phyloP scores from a whole-genome alignment of 2,329 filamentous ascomycete genomes.

The Penicillium brasilianum region DNA sequence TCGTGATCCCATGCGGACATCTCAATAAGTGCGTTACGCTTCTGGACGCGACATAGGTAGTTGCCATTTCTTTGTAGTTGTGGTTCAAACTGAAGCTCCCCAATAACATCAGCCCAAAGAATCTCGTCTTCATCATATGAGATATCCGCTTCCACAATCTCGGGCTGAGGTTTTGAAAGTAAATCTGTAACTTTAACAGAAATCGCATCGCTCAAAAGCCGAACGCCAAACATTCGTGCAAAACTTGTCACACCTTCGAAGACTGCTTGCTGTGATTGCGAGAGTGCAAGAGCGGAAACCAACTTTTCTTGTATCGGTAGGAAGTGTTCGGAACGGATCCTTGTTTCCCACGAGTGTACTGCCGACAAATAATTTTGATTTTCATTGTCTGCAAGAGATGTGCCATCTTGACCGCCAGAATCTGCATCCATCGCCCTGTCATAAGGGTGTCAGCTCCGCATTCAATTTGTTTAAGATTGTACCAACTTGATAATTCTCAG shows the following conservation, averaged over 20 bases:
- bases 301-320: neutral
- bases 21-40: neutral
- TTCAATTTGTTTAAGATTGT: too few species aligned
- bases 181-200: neutral
- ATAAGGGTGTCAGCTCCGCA: too few species aligned
- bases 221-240: neutral
- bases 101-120: neutral
- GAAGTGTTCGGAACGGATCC: neutral
- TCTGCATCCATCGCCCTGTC: neutral
- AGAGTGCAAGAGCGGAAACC: neutral
- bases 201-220: neutral
- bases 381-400: neutral
- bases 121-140: neutral
- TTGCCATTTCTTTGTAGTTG: neutral
- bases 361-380: neutral
- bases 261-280: neutral
- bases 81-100: neutral
- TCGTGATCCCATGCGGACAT: neutral
- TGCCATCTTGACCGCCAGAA: neutral
- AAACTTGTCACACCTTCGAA: neutral
- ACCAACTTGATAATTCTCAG: too few species aligned
- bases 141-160: neutral
- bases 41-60: neutral
- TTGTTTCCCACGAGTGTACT: neutral
- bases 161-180: neutral